phyloP scores from a whole-genome alignment of 2,329 filamentous ascomycete species.

The Trichoderma citrinoviride region DNA sequence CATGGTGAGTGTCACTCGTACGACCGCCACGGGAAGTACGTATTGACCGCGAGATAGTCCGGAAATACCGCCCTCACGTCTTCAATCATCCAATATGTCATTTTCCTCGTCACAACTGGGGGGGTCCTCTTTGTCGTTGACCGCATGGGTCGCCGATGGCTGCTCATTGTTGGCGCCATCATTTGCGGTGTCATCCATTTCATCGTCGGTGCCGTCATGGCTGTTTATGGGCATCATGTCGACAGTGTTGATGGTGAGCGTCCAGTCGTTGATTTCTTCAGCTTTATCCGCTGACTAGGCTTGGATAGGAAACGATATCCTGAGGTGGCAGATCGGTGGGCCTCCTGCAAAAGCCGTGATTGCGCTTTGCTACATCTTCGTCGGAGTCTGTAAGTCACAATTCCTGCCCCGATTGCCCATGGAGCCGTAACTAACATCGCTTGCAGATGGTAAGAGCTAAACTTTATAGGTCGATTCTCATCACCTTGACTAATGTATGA shows the following conservation, averaged over 20 bases:
- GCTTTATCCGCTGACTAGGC: background rate
- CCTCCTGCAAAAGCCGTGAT: background rate
- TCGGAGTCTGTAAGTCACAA: background rate
- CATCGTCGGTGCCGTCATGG: background rate
- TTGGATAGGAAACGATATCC: background rate
- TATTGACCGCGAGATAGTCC: background rate
- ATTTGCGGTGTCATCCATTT: background rate
- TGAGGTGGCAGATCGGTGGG: background rate
- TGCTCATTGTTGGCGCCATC: background rate
- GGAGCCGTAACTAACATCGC: background rate
- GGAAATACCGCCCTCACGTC: background rate
- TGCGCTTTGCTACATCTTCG: constrained; percentile 2
- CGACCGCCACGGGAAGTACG: too few species aligned
- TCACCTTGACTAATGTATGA: background rate
- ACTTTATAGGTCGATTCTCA: background rate
- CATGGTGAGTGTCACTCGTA: constrained; percentile 32
- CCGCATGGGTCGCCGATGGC: background rate
- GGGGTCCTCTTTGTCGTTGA: constrained; percentile 42
- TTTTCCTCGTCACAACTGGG: background rate
- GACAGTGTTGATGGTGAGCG: background rate
- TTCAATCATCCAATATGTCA: constrained; percentile 5
- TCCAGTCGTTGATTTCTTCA: background rate
- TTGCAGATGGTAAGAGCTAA: background rate
- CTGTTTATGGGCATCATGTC: constrained; percentile 1
- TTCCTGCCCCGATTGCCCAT: background rate